Evolutionary conservation across 1,139 yeast species (phyloP).

Genomic region (Lodderomyces metapsilosis): DNA sequence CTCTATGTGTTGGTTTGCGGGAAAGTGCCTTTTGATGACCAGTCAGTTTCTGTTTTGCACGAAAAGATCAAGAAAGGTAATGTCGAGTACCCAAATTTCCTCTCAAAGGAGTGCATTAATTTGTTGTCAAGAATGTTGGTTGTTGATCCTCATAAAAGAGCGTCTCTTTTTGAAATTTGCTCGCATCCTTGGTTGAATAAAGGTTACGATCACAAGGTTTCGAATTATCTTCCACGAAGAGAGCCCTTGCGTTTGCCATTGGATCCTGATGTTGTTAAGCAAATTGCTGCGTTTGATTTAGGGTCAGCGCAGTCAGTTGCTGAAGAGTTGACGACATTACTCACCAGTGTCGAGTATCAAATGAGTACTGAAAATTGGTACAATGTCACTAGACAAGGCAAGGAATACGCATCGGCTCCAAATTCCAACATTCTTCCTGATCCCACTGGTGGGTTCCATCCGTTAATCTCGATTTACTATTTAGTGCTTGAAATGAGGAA

Average conservation of each 20-base stretch:
- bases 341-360: conserved; percentile 68
- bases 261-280: conserved; percentile 65
- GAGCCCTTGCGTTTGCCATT: conserved; percentile 73
- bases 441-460: conserved; percentile 91
- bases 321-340: conserved; percentile 54
- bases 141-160: conserved; percentile 82
- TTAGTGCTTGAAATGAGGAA: conserved; percentile 80
- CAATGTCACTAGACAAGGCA: conserved; percentile 40
- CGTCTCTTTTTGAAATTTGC: conserved; percentile 73
- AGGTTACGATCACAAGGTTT: conserved; percentile 77
- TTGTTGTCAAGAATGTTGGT: conserved; percentile 86
- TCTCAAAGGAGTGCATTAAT: conserved; percentile 82
- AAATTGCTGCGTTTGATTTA: conserved; percentile 78
- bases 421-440: conserved; percentile 51
- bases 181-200: conserved; percentile 94
- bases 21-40: conserved; percentile 97
- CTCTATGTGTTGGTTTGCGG: conserved; percentile 94
- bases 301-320: conserved; percentile 64
- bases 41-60: conserved; percentile 86
- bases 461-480: conserved; percentile 81
- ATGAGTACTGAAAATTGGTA: conserved; percentile 68
- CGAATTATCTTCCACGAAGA: conserved; percentile 73
- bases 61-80: conserved; percentile 91
- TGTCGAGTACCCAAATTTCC: conserved; percentile 85
- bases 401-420: conserved; percentile 42